Conservation (phyloP, 495 filamentous ascomycete species). For the Talaromyces stipitatus region DNA sequence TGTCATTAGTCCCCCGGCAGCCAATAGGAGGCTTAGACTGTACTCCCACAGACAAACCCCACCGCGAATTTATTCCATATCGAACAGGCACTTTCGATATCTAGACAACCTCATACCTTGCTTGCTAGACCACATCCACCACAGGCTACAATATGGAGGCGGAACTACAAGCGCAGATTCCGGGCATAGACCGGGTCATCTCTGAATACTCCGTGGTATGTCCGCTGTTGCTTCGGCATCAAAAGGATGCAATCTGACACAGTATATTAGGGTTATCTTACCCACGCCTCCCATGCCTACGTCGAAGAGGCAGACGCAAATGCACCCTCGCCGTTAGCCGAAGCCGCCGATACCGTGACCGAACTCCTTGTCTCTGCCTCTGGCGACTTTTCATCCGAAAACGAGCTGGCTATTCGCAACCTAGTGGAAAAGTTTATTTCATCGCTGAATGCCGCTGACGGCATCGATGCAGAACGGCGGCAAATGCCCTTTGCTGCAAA, state of each 20-base stretch:
- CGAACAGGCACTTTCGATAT: not conserved
- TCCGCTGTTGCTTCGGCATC: not conserved
- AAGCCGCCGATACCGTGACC: slow-evolving; percentile 77
- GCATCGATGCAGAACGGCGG: slow-evolving; percentile 57
- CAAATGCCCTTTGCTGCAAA: slow-evolving; percentile 68
- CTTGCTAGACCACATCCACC: not conserved
- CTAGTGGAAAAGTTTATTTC: slow-evolving; percentile 89
- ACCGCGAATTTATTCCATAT: slow-evolving; percentile 1
- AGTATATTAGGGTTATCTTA: slow-evolving; percentile 65
- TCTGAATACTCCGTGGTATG: slow-evolving; percentile 79
- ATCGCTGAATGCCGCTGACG: slow-evolving; percentile 65
- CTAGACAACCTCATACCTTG: not conserved
- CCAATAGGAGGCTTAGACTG: not conserved
- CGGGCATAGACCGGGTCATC: slow-evolving; percentile 81
- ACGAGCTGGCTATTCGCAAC: slow-evolving; percentile 67
- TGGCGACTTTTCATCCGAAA: slow-evolving; percentile 61
- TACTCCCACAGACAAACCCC: not conserved
- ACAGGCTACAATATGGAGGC: slow-evolving; percentile 61
- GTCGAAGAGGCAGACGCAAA: slow-evolving; percentile 64
- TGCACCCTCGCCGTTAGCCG: slow-evolving; percentile 64
- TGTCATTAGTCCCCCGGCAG: not conserved
- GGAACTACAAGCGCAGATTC: slow-evolving; percentile 80
- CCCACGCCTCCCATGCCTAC: slow-evolving; percentile 81
- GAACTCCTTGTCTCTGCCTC: slow-evolving; percentile 87
- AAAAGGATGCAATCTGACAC: slow-evolving; percentile 7